Percentiles rank a stretch among this genome's conserved stretches.
phyloP scores from a whole-genome alignment of 202 grass and related monocot species.

The Schoenoplectus triqueter region DNA sequence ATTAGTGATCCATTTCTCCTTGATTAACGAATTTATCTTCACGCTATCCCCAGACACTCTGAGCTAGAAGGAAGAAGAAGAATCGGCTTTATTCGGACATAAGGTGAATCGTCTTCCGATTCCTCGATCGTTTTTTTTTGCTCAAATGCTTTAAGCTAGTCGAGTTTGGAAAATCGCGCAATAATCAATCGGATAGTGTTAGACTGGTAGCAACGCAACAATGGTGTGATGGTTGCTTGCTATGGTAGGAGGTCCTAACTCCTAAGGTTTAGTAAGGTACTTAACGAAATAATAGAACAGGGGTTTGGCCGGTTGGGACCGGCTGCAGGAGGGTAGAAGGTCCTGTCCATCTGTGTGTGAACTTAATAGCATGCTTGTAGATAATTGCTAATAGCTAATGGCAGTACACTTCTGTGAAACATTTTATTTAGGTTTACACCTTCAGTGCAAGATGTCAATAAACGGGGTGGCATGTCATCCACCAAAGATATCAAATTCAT shows the following conservation, averaged over 20 bases:
- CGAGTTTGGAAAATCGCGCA: no score
- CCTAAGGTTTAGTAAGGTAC: slow-evolving; percentile 35
- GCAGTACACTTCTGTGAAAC: neutral
- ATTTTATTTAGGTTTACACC: slow-evolving; percentile 2
- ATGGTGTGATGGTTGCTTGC: neutral
- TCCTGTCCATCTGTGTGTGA: neutral
- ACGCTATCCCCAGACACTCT: no score
- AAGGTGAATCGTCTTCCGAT: no score
- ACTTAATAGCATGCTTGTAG: neutral
- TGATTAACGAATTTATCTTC: no score
- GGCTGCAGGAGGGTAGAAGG: neutral
- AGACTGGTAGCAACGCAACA: slow-evolving; percentile 25
- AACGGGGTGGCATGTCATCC: slow-evolving; percentile 60
- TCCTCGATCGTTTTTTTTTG: slow-evolving; percentile 24
- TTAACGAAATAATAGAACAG: neutral
- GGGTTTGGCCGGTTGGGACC: neutral
- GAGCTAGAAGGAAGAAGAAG: no score
- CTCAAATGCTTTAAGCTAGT: slow-evolving; percentile 14
- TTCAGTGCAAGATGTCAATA: slow-evolving; percentile 50
- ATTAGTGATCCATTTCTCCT: no score
- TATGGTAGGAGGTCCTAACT: no score
- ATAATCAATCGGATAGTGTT: no score
- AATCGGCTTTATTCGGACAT: no score
- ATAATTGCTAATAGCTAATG: neutral
- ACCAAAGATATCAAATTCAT: slow-evolving; percentile 41